Evolutionary conservation across 2,329 filamentous ascomycete species (phyloP).

Genomic region (Pseudogymnoascus sp.): DNA sequence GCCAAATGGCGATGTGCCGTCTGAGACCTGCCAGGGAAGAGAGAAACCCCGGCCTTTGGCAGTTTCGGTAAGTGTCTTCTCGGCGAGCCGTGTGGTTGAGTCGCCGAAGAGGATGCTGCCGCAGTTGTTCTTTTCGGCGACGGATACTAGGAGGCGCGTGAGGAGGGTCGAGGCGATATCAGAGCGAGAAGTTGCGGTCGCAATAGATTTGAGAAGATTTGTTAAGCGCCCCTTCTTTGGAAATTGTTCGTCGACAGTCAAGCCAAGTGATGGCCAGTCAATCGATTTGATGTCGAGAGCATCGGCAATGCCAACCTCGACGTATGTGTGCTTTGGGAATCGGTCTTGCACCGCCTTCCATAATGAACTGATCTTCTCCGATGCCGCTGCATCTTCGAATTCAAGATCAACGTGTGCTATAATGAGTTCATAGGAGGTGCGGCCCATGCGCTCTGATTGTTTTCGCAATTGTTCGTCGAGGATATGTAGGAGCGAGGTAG

Average conservation of each 20-base stretch:
- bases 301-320: constrained; percentile 52
- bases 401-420: constrained; percentile 40
- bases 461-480: constrained; percentile 60
- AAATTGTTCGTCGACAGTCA: constrained; percentile 14
- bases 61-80: constrained; percentile 75
- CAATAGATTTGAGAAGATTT: constrained; percentile 47
- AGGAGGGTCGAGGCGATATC: constrained; percentile 67
- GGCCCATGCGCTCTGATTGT: constrained; percentile 55
- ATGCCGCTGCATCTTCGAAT: constrained; percentile 20
- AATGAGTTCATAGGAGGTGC: constrained; percentile 58
- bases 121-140: constrained; percentile 52
- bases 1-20: constrained; percentile 43
- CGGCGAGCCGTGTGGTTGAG: constrained; percentile 80
- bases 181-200: constrained; percentile 64
- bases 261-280: constrained; percentile 42
- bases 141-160: constrained; percentile 59
- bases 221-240: constrained; percentile 31
- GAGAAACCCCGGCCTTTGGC: constrained; percentile 84
- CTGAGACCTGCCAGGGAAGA: constrained; percentile 72
- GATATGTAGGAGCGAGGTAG: constrained; percentile 66
- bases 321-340: constrained; percentile 61
- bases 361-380: not conserved
- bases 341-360: constrained; percentile 36
- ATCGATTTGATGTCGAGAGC: constrained; percentile 45
- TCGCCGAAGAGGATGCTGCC: constrained; percentile 72